Conservation (phyloP, 805 yeast genomes). For the Suhomyces prunicola region DNA sequence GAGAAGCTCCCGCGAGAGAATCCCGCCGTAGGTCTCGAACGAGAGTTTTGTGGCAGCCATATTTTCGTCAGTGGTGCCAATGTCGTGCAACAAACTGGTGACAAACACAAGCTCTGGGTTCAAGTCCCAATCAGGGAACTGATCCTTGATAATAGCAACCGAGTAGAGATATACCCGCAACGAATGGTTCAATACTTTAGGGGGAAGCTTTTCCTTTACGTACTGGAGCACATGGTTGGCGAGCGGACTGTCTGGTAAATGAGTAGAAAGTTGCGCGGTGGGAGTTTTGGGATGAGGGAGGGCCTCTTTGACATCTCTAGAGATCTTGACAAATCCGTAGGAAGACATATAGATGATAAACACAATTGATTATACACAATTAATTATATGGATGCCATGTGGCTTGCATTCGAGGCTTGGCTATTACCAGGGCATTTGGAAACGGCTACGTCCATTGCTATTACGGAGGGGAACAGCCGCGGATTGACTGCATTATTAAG, state of each 20-base stretch:
- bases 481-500: neutral
- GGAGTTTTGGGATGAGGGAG: constrained; percentile 23
- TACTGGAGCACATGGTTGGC: constrained; percentile 18
- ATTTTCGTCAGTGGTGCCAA: constrained; percentile 31
- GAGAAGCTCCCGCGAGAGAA: constrained; percentile 24
- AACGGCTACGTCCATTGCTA: neutral
- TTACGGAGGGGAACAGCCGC: neutral
- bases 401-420: neutral
- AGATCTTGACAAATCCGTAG: constrained; percentile 30
- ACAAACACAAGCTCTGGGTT: constrained; percentile 25
- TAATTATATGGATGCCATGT: neutral
- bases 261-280: constrained; percentile 16
- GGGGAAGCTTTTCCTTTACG: constrained; percentile 20
- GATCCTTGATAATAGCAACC: constrained; percentile 28
- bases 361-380: too few relatives aligned
- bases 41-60: constrained; percentile 32
- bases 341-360: neutral
- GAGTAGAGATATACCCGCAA: constrained; percentile 30
- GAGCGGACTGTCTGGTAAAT: constrained; percentile 18
- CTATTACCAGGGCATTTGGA: neutral
- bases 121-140: constrained; percentile 30
- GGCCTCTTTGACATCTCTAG: constrained; percentile 24
- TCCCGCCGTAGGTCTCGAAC: constrained; percentile 34
- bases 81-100: constrained; percentile 33
- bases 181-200: constrained; percentile 25